Base-by-base conservation (phyloP, 2,329 filamentous ascomycete genomes). In the Tolypocladium ophioglossoides region DNA sequence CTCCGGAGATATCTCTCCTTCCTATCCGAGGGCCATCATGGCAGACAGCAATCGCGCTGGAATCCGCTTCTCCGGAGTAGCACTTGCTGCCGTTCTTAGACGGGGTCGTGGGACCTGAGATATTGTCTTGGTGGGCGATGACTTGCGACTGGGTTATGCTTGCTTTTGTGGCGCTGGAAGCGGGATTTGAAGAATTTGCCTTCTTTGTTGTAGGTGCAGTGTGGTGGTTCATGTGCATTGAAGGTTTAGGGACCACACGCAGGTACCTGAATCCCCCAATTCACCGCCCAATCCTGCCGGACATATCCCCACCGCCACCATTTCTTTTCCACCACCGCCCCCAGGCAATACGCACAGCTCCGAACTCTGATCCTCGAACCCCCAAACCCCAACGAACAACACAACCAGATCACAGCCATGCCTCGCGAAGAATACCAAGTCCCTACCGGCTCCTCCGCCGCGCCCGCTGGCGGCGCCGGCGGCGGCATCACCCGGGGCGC, bases 361-460 rank as follows among this genome's bases (percentile, higher is more conserved):
- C n/a, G n/a, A n/a, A n/a, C n/a, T n/a, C n/a, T n/a, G n/a, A n/a
- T 24, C 37, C 22, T 20, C 51, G 14, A 24, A 24, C 30, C 6
- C 5, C 6, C n/a, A 49, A 34, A 34, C 20, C 4, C 10, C 18
- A 3, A 38, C 44, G 20, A 14, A 3, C 44, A 32, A 30, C 10
- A 37, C 30, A 41, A 30, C 10, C 22, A 20, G 34, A 22, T 11
- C 40, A 24, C n/a, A 49, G 11, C 39, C 40, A 75, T 87, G 81
- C 85, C 84, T 55, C 86, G 87, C 73, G 88, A 91, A 79, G 79
- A 83, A 59, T 92, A 91, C 74, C 84, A 88, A 66, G 82, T 89
- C 57, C 87, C 87, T 52, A 79, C 82, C 54, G 73, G 76, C 62
- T 66, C 70, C 35, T 69, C 72, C 54, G 64, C 65, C 63, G 73